These are phyloP conservation scores for Aspergillus kassunensis DNA, from an alignment of 495 filamentous ascomycete species.

Conservation along the genomic window DNA sequence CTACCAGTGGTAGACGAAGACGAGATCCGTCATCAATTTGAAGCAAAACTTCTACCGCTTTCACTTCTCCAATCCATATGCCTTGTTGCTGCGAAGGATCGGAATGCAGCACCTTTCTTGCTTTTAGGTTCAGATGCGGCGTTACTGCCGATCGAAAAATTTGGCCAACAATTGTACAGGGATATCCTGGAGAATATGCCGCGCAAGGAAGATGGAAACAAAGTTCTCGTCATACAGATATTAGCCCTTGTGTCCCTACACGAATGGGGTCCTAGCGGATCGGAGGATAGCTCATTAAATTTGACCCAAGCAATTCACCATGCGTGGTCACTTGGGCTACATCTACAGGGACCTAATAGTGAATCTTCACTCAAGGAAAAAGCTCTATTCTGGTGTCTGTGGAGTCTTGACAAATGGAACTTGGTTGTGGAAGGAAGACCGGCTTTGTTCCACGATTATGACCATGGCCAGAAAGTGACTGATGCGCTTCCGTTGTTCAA, in stretches of 20 bases:
- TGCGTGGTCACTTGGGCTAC: conserved; percentile 58
- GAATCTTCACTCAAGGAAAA: neutral
- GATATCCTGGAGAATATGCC: conserved; percentile 15
- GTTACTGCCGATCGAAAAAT: conserved; percentile 18
- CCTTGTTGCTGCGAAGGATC: conserved; percentile 35
- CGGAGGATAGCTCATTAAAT: conserved; percentile 31
- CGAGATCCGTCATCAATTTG: conserved; percentile 13
- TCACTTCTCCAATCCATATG: conserved; percentile 28
- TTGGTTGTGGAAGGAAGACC: conserved; percentile 57
- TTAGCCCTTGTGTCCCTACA: conserved; percentile 34
- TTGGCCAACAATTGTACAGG: conserved; percentile 20
- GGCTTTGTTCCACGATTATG: conserved; percentile 57
- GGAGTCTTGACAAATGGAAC: conserved; percentile 57
- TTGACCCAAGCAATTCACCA: conserved; percentile 44
- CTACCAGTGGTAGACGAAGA: conserved; percentile 29
- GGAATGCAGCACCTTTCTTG: conserved; percentile 20
- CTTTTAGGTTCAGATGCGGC: conserved; percentile 13
- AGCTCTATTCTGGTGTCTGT: conserved; percentile 57
- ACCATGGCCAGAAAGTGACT: conserved; percentile 35
- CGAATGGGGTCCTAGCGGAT: conserved; percentile 27
- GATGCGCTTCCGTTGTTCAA: conserved; percentile 21
- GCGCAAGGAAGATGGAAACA: conserved; percentile 24
- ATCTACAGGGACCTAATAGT: too few relatives aligned
- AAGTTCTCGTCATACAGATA: conserved; percentile 30
- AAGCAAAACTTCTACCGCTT: conserved; percentile 14